Evolutionary conservation across 1,284 basidiomycete genomes (phyloP).

Genomic region (Veloboletus limbatus): DNA sequence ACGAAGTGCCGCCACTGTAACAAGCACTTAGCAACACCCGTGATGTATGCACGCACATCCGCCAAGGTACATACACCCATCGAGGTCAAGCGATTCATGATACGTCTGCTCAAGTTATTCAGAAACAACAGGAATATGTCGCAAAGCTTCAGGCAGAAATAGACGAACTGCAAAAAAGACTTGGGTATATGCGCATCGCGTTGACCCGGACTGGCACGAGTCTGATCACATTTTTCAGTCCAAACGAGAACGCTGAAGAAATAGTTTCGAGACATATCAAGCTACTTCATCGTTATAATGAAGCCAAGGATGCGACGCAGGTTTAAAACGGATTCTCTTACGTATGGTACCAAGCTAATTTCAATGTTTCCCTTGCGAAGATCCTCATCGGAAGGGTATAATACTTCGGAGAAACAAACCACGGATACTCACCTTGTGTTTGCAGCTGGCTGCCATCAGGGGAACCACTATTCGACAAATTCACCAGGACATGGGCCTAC

Average conservation of each 20-base stretch:
- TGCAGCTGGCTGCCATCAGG: conserved; percentile 61
- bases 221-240: conserved; percentile 34
- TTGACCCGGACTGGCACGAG: not conserved
- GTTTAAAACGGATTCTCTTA: conserved; percentile 31
- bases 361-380: conserved; percentile 12
- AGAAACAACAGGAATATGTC: conserved; percentile 57
- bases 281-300: conserved; percentile 72
- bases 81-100: not conserved
- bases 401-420: conserved; percentile 30
- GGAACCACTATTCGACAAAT: conserved; percentile 66
- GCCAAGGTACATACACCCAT: conserved; percentile 22
- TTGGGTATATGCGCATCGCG: conserved; percentile 47
- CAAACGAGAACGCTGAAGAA: conserved; percentile 54
- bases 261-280: conserved; percentile 70
- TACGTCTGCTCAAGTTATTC: not conserved
- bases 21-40: not conserved
- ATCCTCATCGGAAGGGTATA: conserved; percentile 35
- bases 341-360: not conserved
- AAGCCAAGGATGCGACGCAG: conserved; percentile 79
- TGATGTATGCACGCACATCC: conserved; percentile 34
- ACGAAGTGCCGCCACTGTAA: too few species aligned
- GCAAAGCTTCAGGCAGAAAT: conserved; percentile 53
- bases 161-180: conserved; percentile 44
- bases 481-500: conserved; percentile 66
- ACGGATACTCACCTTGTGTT: conserved; percentile 15